Evolutionary conservation across 352 stramenopile genomes (phyloP).

Genomic region (Hyaloperonospora arabidopsidis): DNA sequence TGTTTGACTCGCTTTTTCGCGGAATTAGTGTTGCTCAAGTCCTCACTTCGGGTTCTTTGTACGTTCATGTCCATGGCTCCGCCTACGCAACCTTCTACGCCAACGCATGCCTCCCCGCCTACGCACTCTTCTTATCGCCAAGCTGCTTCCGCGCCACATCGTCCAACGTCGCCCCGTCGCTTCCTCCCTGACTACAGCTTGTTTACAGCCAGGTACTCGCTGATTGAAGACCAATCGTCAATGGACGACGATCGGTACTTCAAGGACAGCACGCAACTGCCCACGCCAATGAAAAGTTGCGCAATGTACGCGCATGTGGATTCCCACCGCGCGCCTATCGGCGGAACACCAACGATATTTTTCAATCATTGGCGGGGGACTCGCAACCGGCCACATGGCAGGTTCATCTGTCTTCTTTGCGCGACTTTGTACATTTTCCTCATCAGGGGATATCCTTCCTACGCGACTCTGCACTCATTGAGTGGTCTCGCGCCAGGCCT

Average conservation of each 20-base stretch:
- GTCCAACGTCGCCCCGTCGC: no score
- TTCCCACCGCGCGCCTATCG: not conserved
- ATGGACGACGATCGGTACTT: not conserved
- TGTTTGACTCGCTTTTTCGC: no score
- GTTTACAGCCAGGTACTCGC: no score
- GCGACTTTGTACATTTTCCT: not conserved
- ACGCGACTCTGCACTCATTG: not conserved
- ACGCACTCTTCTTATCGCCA: no score
- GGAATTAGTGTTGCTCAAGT: no score
- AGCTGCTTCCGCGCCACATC: no score
- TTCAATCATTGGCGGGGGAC: not conserved
- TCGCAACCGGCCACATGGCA: not conserved
- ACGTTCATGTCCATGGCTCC: no score
- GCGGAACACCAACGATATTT: not conserved
- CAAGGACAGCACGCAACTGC: not conserved
- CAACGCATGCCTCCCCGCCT: no score
- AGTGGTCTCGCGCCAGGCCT: not conserved
- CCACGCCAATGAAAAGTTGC: not conserved
- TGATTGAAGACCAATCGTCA: no score
- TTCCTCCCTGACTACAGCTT: no score
- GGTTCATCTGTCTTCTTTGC: not conserved
- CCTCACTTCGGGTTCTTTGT: no score
- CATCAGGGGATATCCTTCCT: not conserved
- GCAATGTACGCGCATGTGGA: not conserved
- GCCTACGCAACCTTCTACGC: no score